Evolutionary conservation across 73 alveolate species (phyloP), one percentile per base, ranked within the genome.

Genomic region (Diophrys appendiculata): DNA sequence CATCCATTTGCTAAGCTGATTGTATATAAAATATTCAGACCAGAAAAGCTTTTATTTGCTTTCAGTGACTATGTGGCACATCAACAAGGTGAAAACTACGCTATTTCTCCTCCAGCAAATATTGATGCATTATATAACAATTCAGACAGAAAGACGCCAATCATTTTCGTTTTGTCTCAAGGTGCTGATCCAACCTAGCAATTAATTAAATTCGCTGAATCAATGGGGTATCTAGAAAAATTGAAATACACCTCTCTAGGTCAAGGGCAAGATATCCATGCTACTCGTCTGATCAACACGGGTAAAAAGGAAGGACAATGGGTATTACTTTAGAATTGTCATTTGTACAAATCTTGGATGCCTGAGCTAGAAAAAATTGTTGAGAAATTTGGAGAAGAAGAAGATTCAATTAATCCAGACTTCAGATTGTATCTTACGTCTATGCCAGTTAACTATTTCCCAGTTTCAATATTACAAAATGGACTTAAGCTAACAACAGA

Each of bases 171-270:
- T 75, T 90, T 98, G 54, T 86, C 98, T 1, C 91, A 97, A 71
- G 99, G 99, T 0, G 99, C 99, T 52, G 99, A 98, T 76, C 99
- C 99, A 5, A 97, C 99, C 53, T 83, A 93, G 29, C 88, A 95
- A 90, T 92, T 97, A 14, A 92, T 86, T 74, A 93, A 92, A 53
- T 85, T 91, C 54, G 97, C 99, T 32, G 89, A 95, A 65, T 89
- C 91, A 80, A 95, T 86, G 90, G 82, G 86, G 73, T 87, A 72
- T 78, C 73, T 56, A 33, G 98, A 95, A 29, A 96, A 88, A 75
- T 94, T 98, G 76, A 90, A 91, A 67, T 94, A 96, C 72, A 96
- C 95, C 64, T 93, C 99, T n/a, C 92, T 98, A 31, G 99, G 99
- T 43, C 95, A 98, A 93, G 99, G 99, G 0, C 97, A 98, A 77